Percentiles rank a stretch among this genome's conserved stretches.
Conservation (phyloP, 441 rosid species). For the Croton setiger region DNA sequence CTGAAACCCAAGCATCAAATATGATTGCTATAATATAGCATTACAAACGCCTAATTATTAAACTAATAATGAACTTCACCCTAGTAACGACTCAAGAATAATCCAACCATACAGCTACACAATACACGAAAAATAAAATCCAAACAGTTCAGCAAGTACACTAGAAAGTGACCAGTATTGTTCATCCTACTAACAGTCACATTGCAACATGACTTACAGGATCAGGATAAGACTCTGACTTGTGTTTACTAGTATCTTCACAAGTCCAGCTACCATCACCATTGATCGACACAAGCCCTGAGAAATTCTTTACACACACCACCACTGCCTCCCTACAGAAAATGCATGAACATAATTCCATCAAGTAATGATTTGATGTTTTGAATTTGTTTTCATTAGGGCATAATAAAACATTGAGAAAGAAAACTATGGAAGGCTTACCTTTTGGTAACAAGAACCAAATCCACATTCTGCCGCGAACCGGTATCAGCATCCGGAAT, state of each 20-base stretch:
- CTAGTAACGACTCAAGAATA: background rate
- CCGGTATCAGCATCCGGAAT: constrained; percentile 86
- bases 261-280: constrained; percentile 86
- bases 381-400: background rate
- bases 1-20: background rate
- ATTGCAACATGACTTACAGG: constrained; percentile 44
- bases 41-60: background rate
- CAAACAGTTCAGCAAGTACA: background rate
- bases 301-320: constrained; percentile 66
- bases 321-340: constrained; percentile 59
- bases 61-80: background rate
- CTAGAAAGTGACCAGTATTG: background rate
- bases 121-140: background rate
- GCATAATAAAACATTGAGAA: background rate
- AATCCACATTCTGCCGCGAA: constrained; percentile 64
- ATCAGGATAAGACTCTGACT: constrained; percentile 43
- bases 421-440: constrained; percentile 18
- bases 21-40: background rate
- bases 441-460: constrained; percentile 71
- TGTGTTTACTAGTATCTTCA: constrained; percentile 46
- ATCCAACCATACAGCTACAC: background rate
- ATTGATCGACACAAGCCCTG: constrained; percentile 60
- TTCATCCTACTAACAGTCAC: background rate
- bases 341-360: background rate
- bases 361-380: background rate